Evolutionary conservation across 371 early-diverging fungal genomes (phyloP), one percentile per base, ranked within the genome.

Genomic region (Apophysomyces ossiformis): DNA sequence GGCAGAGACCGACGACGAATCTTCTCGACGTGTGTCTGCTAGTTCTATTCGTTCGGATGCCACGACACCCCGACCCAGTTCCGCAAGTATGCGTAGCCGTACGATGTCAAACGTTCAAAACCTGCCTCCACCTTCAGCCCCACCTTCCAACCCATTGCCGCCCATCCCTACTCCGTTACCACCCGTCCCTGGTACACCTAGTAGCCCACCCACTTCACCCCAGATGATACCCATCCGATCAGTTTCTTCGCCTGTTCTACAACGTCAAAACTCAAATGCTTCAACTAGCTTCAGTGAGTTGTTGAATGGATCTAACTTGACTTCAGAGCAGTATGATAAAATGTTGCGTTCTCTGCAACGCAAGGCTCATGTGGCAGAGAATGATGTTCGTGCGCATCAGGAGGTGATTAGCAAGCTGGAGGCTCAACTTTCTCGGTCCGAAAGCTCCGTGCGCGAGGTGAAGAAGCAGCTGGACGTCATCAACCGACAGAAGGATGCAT

Each of bases 121-220:
- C 41, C 59, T 76, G 11, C 82, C 82, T 15, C 82, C 82, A 54
- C 78, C 77, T 8, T 67, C 77, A n/a, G 80, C 83, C 11, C 83
- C 83, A 15, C 83, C 83, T 0, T 77, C 79, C 3, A 79, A 79
- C 57, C 81, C 81, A 36, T 67, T 83, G 38, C 83, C 83, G n/a
- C 83, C 83, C 7, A 71, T 80, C 21, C 83, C 83, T n/a, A 70
- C 76, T 7, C 66, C 73, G 54, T 64, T 75, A 16, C 78, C 79
- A 32, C 64, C 75, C 8, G 56, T 57, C 1, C 75, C 80, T 16
- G 50, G 56, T n/a, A 16, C 64, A 21, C 65, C 65, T 2, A 59
- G 13, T 15, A 59, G 7, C 66, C 46, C 46, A 12, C 46, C 73
- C 32, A 44, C 44, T 35, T 61, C 70, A 39, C 58, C 61, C 12